Conservation (phyloP, 345 rosid genomes). For the Populus pruinosa region DNA sequence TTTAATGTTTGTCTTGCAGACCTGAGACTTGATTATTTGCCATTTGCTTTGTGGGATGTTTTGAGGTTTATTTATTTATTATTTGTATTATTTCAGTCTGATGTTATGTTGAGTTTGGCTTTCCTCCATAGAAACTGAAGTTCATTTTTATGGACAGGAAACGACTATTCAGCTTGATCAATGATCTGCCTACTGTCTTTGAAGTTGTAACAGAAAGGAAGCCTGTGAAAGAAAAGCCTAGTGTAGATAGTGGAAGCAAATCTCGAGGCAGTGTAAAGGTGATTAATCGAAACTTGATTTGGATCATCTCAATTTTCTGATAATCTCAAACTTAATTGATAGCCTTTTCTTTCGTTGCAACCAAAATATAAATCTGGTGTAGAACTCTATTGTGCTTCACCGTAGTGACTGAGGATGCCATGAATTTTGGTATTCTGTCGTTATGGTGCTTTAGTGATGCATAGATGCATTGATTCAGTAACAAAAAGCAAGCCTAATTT, state of each 20-base stretch:
- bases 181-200: constrained; percentile 87
- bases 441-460: not conserved
- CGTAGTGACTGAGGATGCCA: not conserved
- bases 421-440: not conserved
- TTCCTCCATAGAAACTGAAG: not conserved
- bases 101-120: not conserved
- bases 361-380: not conserved
- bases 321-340: not conserved
- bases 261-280: constrained; percentile 75
- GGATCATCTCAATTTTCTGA: not conserved
- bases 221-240: constrained; percentile 79
- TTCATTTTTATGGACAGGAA: constrained; percentile 50
- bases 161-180: constrained; percentile 81
- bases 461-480: not conserved
- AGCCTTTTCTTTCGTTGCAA: not conserved
- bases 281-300: not conserved
- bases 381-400: not conserved
- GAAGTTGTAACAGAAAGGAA: constrained; percentile 94
- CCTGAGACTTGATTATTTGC: not conserved
- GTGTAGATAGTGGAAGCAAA: constrained; percentile 82
- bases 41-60: not conserved
- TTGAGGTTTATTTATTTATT: not conserved
- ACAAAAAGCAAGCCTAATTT: not conserved
- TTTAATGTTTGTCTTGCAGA: not conserved
- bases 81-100: not conserved